Percentiles rank a stretch among this genome's conserved stretches.
These are phyloP conservation scores for Akanthomyces dipterigenus DNA, from an alignment of 2,329 filamentous ascomycete species.

Conservation along the genomic window DNA sequence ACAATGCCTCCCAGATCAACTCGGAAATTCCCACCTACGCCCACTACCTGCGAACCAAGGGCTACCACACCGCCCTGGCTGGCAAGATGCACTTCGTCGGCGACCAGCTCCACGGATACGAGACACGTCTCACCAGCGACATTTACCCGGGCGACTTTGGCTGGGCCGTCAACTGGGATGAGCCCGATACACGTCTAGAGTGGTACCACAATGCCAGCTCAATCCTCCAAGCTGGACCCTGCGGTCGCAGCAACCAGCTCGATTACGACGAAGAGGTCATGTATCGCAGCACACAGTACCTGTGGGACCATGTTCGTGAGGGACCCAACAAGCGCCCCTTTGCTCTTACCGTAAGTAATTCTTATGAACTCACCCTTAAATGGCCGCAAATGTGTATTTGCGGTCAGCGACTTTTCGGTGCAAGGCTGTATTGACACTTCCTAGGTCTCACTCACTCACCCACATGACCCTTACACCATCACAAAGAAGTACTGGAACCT, in stretches of 20 bases:
- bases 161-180: constrained; percentile 94
- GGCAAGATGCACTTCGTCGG: constrained; percentile 98
- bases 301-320: constrained; percentile 85
- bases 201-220: constrained; percentile 97
- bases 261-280: constrained; percentile 97
- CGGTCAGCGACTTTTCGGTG: background rate
- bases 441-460: constrained; percentile 80
- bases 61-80: constrained; percentile 84
- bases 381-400: background rate
- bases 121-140: constrained; percentile 86
- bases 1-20: constrained; percentile 80
- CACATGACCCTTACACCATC: constrained; percentile 92
- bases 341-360: constrained; percentile 58
- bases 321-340: constrained; percentile 70
- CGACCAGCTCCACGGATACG: constrained; percentile 90
- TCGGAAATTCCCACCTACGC: constrained; percentile 87
- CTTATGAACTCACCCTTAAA: background rate
- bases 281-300: constrained; percentile 81
- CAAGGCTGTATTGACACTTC: background rate
- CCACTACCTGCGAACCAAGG: constrained; percentile 77
- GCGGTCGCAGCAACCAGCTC: constrained; percentile 86
- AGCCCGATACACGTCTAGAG: constrained; percentile 76
- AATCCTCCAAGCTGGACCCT: constrained; percentile 81
- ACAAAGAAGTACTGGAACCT: constrained; percentile 89
- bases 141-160: constrained; percentile 94